Percentiles rank a stretch among this genome's conserved stretches.
phyloP scores from a whole-genome alignment of 192 early-diverging fungal genomes.

The Mortierella claussenii region DNA sequence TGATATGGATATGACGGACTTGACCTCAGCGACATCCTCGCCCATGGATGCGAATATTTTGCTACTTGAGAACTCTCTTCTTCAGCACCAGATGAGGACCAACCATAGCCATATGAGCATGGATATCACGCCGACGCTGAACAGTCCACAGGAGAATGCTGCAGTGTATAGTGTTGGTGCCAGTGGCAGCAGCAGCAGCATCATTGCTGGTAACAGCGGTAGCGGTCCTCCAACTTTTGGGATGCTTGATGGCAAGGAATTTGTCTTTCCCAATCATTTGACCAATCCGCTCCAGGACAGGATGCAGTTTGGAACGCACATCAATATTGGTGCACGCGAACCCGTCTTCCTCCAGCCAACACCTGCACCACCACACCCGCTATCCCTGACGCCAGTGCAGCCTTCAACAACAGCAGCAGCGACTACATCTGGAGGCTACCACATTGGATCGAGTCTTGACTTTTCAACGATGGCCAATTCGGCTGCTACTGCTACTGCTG shows the following conservation, averaged over 20 bases:
- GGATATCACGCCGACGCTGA: background rate
- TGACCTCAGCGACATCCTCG: slow-evolving; percentile 18
- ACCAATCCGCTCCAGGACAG: slow-evolving; percentile 10
- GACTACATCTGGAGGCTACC: background rate
- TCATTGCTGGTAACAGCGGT: background rate
- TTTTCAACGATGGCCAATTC: too few species aligned
- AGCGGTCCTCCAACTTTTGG: slow-evolving; percentile 8
- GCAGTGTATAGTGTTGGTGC: too few species aligned
- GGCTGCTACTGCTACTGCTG: too few species aligned
- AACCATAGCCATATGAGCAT: slow-evolving; percentile 13
- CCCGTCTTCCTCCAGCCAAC: slow-evolving; percentile 6
- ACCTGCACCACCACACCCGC: too few species aligned
- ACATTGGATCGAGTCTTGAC: too few species aligned
- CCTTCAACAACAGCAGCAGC: background rate
- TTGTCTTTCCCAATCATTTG: slow-evolving; percentile 4
- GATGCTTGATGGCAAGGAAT: slow-evolving; percentile 11
- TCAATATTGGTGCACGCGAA: slow-evolving; percentile 18
- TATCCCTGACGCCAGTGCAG: too few species aligned
- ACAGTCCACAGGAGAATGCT: background rate
- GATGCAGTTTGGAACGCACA: slow-evolving; percentile 22
- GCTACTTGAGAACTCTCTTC: slow-evolving; percentile 11
- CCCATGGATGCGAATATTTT: slow-evolving; percentile 37
- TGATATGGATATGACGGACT: slow-evolving; percentile 31
- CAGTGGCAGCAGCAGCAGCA: background rate
- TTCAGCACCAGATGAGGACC: slow-evolving; percentile 14